Evolutionary conservation across 257 asterid genomes (phyloP).

Genomic region (Rubia yunnanensis): DNA sequence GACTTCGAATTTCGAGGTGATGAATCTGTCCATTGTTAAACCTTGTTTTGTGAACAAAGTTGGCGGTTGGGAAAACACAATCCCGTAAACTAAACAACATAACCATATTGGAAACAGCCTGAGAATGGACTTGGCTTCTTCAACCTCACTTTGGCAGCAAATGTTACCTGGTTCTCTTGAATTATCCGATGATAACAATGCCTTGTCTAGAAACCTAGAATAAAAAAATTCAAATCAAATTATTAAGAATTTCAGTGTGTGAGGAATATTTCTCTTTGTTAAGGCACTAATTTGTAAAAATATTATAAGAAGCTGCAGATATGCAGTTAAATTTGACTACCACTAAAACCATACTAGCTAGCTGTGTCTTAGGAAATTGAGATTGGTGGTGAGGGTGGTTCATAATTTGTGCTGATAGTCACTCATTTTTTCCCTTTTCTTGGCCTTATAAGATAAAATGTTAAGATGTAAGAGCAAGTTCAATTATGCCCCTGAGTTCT

Average conservation of each 20-base stretch:
- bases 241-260: neutral
- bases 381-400: too few species aligned
- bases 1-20: neutral
- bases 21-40: neutral
- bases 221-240: neutral
- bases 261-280: neutral
- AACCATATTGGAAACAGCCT: constrained; percentile 7
- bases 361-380: too few species aligned
- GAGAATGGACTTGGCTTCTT: constrained; percentile 12
- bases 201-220: constrained; percentile 6
- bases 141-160: constrained; percentile 1
- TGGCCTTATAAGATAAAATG: neutral
- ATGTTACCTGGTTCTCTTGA: neutral
- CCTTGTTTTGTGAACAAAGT: constrained; percentile 13
- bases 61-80: neutral
- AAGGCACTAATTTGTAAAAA: too few species aligned
- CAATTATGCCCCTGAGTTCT: too few species aligned
- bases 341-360: too few species aligned
- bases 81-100: constrained; percentile 3
- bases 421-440: too few species aligned
- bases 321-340: too few species aligned
- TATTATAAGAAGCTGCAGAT: too few species aligned
- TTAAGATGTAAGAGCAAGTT: too few species aligned
- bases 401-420: too few species aligned
- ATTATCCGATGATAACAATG: constrained; percentile 2